Percentiles rank a stretch among this genome's conserved stretches.
Evolutionary conservation across 192 early-diverging fungal species (phyloP).

Genomic region (Podila minutissima): DNA sequence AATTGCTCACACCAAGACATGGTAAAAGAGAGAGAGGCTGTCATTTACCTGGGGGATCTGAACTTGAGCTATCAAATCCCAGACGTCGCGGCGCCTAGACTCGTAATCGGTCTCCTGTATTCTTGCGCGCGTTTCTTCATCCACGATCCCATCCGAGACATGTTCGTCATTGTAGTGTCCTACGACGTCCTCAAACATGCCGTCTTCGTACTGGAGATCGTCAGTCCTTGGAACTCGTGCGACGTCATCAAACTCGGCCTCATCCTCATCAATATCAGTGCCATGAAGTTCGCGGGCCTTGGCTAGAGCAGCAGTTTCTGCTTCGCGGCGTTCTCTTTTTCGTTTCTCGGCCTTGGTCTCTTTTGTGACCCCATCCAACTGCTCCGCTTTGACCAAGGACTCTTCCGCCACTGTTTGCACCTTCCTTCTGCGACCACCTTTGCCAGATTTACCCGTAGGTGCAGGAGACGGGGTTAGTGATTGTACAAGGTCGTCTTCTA

Average conservation of each 20-base stretch:
- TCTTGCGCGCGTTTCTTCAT: constrained; percentile 19
- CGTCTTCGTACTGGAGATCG: not conserved
- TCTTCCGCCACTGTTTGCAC: constrained; percentile 6
- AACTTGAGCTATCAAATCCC: constrained; percentile 43
- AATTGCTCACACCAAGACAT: not conserved
- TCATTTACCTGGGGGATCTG: constrained; percentile 41
- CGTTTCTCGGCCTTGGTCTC: constrained; percentile 36
- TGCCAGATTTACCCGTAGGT: not conserved
- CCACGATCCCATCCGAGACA: not conserved
- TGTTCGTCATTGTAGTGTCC: not conserved
- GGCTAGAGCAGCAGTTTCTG: constrained; percentile 37
- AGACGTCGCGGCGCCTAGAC: constrained; percentile 31
- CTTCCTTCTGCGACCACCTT: constrained; percentile 32
- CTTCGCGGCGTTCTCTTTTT: constrained; percentile 36
- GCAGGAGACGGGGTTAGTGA: not conserved
- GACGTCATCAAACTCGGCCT: constrained; percentile 15
- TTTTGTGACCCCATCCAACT: constrained; percentile 8
- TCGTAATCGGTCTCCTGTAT: constrained; percentile 45
- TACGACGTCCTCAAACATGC: constrained; percentile 7
- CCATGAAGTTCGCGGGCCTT: constrained; percentile 36
- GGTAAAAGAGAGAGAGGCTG: not conserved
- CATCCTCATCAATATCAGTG: constrained; percentile 8
- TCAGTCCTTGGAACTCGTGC: too few relatives aligned
- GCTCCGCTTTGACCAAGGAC: constrained; percentile 25
- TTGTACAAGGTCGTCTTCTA: constrained; percentile 1